Evolutionary conservation across 148 eudicot genomes (phyloP), one percentile per base, ranked within the genome.

Genomic region (Linanthus parryae): DNA sequence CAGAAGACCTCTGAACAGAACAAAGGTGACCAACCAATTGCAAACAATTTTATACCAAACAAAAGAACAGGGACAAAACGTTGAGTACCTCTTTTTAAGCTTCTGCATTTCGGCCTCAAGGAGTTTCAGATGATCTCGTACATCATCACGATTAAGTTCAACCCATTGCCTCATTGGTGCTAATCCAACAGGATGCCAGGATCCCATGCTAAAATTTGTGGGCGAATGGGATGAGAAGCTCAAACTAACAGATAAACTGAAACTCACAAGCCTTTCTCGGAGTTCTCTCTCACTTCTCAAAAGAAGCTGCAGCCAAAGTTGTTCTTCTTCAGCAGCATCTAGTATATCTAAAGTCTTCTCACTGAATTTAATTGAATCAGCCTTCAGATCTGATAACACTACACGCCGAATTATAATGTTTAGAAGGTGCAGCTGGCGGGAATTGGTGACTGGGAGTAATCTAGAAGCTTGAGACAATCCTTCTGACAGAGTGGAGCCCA

Each of bases 101-200:
- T 60, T 68, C 55, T 48, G 33, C 38, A 87, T 58, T 66, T 79
- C 71, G 8, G 72, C 67, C 10, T 64, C 78, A 36, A 87, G 87
- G 54, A 53, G 49, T 48, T 69, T 73, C 17, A 81, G 50, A 40
- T 67, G 58, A 63, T 48, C 59, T 35, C 52, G 61, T 27, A 78
- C 58, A 42, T 36, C 19, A 66, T 65, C 59, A 29, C 30, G 58
- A 50, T 79, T 67, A 47, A 56, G 65, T 22, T 59, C 63, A 50
- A 84, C 76, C 98, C 94, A 87, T 55, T 72, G 59, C 68, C 65
- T 52, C 94, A 81, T 84, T 57, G 79, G 96, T 13, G 66, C 60
- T 54, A 77, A 53, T 56, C 94, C 94, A 48, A 46, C 54, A 28
- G 80, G 87, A 44, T 33, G 64, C 82, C 81, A 73, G 51, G 44